A percentile compares a stretch with the other conserved stretches of the same genome.
Evolutionary conservation across 2,329 filamentous ascomycete genomes (phyloP).

Genomic region (Aspergillus felis): DNA sequence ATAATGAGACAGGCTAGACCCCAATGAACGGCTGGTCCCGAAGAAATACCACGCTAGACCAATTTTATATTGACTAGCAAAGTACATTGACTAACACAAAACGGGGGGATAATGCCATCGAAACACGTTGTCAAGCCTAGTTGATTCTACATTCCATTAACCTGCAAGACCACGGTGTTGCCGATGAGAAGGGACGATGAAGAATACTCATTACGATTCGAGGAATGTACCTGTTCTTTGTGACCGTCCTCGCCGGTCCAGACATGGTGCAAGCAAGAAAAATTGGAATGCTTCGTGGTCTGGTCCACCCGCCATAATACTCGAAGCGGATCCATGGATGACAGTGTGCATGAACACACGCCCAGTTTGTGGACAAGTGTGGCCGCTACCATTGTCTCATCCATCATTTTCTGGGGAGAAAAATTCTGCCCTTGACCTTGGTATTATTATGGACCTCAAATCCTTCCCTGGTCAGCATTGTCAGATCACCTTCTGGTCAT

Average conservation of each 20-base stretch:
- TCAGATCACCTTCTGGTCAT: too few relatives aligned
- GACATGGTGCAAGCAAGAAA: not conserved
- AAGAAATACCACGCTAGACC: not conserved
- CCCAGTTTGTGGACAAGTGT: not conserved
- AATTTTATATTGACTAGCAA: not conserved
- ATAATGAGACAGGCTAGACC: not conserved
- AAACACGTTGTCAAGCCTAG: not conserved
- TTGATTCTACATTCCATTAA: not conserved
- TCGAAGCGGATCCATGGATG: not conserved
- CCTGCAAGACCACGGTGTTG: too few relatives aligned
- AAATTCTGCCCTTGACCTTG: not conserved
- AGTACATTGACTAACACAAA: not conserved
- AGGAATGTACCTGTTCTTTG: not conserved
- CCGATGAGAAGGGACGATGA: not conserved
- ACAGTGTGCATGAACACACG: not conserved
- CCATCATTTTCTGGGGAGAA: not conserved
- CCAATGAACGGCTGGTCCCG: not conserved
- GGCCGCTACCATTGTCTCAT: not conserved
- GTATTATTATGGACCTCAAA: too few relatives aligned
- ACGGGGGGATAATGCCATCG: not conserved
- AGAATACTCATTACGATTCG: not conserved
- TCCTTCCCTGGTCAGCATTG: too few relatives aligned
- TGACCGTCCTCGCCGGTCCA: not conserved
- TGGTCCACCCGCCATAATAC: not conserved
- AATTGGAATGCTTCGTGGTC: conserved; percentile 3